Conservation (phyloP, 2,329 filamentous ascomycete species). For the Aspergillus aculeatinus region DNA sequence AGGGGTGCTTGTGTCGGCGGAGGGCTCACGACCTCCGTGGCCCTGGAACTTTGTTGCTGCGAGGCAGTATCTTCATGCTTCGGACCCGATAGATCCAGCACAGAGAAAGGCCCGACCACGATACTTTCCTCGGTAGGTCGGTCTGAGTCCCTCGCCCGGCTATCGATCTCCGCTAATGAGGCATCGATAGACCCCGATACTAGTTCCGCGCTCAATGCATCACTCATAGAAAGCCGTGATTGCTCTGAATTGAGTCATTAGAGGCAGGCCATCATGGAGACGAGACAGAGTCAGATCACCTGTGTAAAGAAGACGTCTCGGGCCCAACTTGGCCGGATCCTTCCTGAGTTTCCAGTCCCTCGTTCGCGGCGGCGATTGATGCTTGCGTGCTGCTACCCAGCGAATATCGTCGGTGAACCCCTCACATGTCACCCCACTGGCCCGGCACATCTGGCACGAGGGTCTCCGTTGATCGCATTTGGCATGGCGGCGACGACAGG, state of each 20-base stretch:
- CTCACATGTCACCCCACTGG: conserved; percentile 30
- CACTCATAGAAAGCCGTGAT: conserved; percentile 34
- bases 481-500: conserved; percentile 36
- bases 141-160: conserved; percentile 24
- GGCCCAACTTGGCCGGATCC: conserved; percentile 18
- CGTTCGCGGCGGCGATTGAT: neutral
- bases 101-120: conserved; percentile 32
- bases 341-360: conserved; percentile 8
- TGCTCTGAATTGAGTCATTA: conserved; percentile 21
- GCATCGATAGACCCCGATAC: conserved; percentile 33
- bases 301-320: conserved; percentile 33
- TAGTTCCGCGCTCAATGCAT: conserved; percentile 25
- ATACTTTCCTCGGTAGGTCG: conserved; percentile 19
- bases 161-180: conserved; percentile 34
- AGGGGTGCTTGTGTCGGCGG: neutral
- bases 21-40: neutral
- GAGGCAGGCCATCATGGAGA: neutral
- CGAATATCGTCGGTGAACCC: conserved; percentile 31
- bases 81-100: conserved; percentile 25
- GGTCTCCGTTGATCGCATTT: conserved; percentile 40
- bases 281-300: conserved; percentile 17
- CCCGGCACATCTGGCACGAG: conserved; percentile 31
- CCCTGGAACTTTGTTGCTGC: neutral
- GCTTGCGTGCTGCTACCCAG: conserved; percentile 25
- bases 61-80: neutral